phyloP scores from a whole-genome alignment of 176 grass and related monocot species.

The Aegilops longissima region DNA sequence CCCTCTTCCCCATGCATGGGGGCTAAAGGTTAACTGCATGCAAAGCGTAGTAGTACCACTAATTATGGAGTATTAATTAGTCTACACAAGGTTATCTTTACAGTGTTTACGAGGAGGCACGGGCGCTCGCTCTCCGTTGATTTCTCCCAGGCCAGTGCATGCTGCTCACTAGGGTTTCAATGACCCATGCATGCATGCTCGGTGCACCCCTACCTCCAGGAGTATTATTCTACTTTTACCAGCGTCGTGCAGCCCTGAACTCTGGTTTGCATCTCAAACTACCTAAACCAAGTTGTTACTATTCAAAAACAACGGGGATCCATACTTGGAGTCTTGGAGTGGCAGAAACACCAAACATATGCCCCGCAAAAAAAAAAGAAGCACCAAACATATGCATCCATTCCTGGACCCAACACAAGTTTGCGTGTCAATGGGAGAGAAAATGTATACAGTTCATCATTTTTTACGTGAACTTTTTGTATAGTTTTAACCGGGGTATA shows the following conservation, averaged over 20 bases:
- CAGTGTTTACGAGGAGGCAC: conserved; percentile 66
- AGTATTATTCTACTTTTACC: neutral
- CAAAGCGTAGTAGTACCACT: conserved; percentile 3
- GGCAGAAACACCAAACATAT: neutral
- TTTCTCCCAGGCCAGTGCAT: conserved; percentile 67
- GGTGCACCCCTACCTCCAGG: neutral
- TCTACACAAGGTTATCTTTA: conserved; percentile 40
- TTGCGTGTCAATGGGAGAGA: neutral
- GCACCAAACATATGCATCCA: neutral
- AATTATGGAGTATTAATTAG: conserved; percentile 32
- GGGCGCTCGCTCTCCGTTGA: conserved; percentile 68
- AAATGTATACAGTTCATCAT: neutral
- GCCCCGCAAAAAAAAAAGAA: neutral
- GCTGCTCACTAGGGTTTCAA: conserved; percentile 33
- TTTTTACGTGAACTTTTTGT: neutral
- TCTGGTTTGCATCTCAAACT: conserved; percentile 41
- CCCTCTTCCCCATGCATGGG: neutral
- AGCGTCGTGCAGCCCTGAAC: neutral
- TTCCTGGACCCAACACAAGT: neutral
- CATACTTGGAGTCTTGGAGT: neutral
- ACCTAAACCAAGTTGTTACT: conserved; percentile 27
- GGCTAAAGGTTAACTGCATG: conserved; percentile 21
- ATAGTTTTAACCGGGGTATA: neutral
- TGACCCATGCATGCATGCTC: conserved; percentile 10
- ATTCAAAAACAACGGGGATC: neutral